Base-by-base conservation (phyloP, 202 grass and related monocot genomes). In the Bolboschoenoplectus hybrid region DNA sequence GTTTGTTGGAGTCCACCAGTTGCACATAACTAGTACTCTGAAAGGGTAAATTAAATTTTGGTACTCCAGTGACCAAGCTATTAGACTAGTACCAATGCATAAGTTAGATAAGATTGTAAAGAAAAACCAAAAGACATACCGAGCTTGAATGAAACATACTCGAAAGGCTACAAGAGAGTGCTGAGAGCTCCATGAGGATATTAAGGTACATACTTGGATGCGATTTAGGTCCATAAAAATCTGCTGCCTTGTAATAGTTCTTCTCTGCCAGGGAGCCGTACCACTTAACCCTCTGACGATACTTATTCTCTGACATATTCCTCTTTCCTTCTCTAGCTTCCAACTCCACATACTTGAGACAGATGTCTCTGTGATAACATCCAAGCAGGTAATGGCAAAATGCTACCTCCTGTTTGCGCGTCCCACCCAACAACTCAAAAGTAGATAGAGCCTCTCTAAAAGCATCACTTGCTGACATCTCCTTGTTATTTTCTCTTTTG, bases 141-240 rank as follows among this genome's bases (percentile, higher is more conserved):
- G 11, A 82, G 80, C 39, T 86, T 26, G 89, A 92, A 80, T 90
- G 90, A 79, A 94, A 95, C 14, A 85, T 90, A 80, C 50, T 84
- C 53, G 82, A 91, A 34, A 98, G 84, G 77, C 84, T 89, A 72
- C 84, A 78, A 66, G 73, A 88, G 80, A 98, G 88, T 78, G 87
- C 71, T 72, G 93, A 94, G 68, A 89, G 92, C 0, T 93, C 93
- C 97, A 94, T 91, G 74, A 98, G 84, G 39, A 96, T 96, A 78
- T 92, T 98, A 64, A 98, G 82, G 78, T 94, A 96, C 97, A 98
- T 98, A 84, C 80, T 87, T 83, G 92, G 80, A 89, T 98, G 92
- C 41, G 89, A 95, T 87, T 94, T 96, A 1, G 92, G 92, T 77
- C 93, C 89, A 89, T 98, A 98, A 82, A 94, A 96, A 80, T 92